Evolutionary conservation across 805 yeast species (phyloP).

Genomic region (Ogataea sp.): DNA sequence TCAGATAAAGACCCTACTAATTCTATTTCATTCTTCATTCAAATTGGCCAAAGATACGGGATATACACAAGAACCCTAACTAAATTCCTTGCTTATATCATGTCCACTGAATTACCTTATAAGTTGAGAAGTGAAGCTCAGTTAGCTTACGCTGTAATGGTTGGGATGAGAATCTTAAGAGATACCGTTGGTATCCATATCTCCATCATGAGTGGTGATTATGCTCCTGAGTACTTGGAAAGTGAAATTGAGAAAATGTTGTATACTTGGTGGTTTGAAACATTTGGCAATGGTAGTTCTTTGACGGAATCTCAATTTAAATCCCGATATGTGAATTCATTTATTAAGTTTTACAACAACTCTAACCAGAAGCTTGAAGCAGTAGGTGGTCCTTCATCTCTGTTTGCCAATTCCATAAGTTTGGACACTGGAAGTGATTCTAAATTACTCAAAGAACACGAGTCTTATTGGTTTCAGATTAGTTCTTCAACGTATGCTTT

Average conservation of each 20-base stretch:
- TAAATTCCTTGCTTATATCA: slow-evolving; percentile 35
- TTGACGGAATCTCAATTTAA: slow-evolving; percentile 30
- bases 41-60: slow-evolving; percentile 43
- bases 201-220: slow-evolving; percentile 44
- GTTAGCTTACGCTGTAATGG: slow-evolving; percentile 54
- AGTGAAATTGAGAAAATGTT: slow-evolving; percentile 41
- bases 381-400: slow-evolving; percentile 15
- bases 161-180: slow-evolving; percentile 45
- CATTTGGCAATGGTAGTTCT: slow-evolving; percentile 10
- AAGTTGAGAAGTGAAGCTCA: slow-evolving; percentile 49
- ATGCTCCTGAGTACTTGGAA: slow-evolving; percentile 32
- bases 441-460: slow-evolving; percentile 32
- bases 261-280: slow-evolving; percentile 27
- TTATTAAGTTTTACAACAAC: slow-evolving; percentile 19
- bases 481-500: slow-evolving; percentile 34
- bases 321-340: slow-evolving; percentile 27
- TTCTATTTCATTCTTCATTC: slow-evolving; percentile 45
- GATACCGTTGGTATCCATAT: slow-evolving; percentile 52
- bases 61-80: slow-evolving; percentile 30
- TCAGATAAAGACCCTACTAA: slow-evolving; percentile 41
- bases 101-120: slow-evolving; percentile 34
- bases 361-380: slow-evolving; percentile 8
- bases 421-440: slow-evolving; percentile 9
- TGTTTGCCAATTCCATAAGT: slow-evolving; percentile 18
- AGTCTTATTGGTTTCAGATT: slow-evolving; percentile 42